phyloP scores from a whole-genome alignment of 257 asterid species.

The Prunella vulgaris region DNA sequence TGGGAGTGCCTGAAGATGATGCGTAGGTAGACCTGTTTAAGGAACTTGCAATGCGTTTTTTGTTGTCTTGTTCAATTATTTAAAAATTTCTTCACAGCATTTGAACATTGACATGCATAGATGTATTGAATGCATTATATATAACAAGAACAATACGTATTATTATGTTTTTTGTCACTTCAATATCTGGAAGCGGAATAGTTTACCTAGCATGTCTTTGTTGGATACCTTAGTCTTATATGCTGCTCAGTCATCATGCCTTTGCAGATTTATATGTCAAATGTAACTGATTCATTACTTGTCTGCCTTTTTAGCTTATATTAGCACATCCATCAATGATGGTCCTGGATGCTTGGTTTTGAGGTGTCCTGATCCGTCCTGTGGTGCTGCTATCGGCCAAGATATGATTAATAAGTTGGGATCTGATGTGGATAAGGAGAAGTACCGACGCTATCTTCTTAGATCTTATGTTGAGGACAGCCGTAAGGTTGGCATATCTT shows the following conservation, averaged over 20 bases:
- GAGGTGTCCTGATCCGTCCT: constrained; percentile 88
- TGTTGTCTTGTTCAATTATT: not conserved
- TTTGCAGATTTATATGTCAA: not conserved
- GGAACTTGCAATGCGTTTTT: not conserved
- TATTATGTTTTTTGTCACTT: not conserved
- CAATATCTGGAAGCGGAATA: not conserved
- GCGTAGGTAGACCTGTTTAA: not conserved
- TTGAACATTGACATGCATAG: not conserved
- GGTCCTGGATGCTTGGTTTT: constrained; percentile 94
- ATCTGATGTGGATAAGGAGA: constrained; percentile 58
- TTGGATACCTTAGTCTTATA: too few relatives aligned
- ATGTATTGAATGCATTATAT: not conserved
- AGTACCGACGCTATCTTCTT: constrained; percentile 74
- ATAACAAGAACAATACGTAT: not conserved
- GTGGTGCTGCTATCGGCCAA: constrained; percentile 81
- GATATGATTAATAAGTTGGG: constrained; percentile 65
- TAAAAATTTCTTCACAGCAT: not conserved
- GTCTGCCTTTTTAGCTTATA: constrained; percentile 54
- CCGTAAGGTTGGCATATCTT: constrained; percentile 58
- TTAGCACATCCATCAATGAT: constrained; percentile 73
- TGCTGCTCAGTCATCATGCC: too few relatives aligned
- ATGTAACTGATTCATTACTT: constrained; percentile 5
- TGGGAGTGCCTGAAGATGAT: constrained; percentile 1
- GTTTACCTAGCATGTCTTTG: not conserved
- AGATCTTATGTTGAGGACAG: constrained; percentile 93